phyloP scores from a whole-genome alignment of 2,329 filamentous ascomycete species.

The Magnaporthiopsis rhizophila region DNA sequence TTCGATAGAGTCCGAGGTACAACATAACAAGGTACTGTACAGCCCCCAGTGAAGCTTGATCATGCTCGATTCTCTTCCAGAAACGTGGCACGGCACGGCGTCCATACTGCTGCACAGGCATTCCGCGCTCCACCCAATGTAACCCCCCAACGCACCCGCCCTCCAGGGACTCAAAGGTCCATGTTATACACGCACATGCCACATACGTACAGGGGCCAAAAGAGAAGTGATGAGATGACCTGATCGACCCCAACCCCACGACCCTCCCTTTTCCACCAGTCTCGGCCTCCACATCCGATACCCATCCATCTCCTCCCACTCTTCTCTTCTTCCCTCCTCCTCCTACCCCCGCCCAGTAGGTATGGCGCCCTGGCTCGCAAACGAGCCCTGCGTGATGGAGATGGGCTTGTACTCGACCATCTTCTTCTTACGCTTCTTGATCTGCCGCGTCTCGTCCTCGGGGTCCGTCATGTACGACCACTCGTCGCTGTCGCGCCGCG shows the following conservation, averaged over 20 bases:
- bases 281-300: neutral
- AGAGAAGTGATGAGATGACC: neutral
- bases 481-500: constrained; percentile 6
- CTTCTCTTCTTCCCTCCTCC: no score
- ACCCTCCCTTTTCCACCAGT: neutral
- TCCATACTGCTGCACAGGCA: neutral
- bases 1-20: no score
- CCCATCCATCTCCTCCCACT: no score
- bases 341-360: no score
- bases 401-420: constrained; percentile 4
- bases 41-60: neutral
- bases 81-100: neutral
- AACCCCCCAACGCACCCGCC: neutral
- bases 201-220: no score
- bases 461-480: constrained; percentile 6
- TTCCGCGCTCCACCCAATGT: neutral
- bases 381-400: neutral
- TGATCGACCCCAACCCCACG: neutral
- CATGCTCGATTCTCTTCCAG: neutral
- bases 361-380: neutral
- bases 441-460: constrained; percentile 1
- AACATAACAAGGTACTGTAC: no score
- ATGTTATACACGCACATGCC: no score
- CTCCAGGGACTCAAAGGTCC: neutral
- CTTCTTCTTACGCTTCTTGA: constrained; percentile 8